These are phyloP conservation scores for Dorcoceras hygrometricum DNA, from an alignment of 257 asterid species.

Conservation along the genomic window DNA sequence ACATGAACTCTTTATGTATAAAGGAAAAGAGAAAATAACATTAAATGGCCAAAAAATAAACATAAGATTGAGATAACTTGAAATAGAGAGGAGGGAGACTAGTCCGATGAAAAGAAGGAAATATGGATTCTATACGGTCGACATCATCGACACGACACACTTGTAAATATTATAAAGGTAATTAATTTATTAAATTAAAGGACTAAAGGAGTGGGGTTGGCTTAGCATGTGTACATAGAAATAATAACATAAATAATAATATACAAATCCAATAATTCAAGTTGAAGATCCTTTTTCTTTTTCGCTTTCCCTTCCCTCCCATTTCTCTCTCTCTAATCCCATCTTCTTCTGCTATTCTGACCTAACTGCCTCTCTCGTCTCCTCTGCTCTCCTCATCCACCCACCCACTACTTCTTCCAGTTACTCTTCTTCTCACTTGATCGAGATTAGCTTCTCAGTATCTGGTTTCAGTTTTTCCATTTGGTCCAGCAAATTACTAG, in stretches of 20 bases:
- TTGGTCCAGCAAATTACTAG: neutral
- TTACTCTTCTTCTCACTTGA: neutral
- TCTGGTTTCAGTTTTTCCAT: constrained; percentile 4
- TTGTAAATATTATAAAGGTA: neutral
- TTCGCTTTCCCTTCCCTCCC: constrained; percentile 19
- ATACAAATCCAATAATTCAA: neutral
- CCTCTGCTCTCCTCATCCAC: constrained; percentile 22
- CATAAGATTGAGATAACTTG: too few species aligned
- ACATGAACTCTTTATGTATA: too few species aligned
- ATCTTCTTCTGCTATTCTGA: constrained; percentile 38
- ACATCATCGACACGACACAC: neutral
- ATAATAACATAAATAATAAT: too few species aligned
- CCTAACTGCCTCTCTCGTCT: constrained; percentile 58
- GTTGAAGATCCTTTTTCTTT: neutral
- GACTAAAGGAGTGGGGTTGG: neutral
- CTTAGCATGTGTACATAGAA: too few species aligned
- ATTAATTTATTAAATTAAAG: too few species aligned
- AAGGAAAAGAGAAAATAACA: too few species aligned
- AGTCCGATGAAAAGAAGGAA: too few species aligned
- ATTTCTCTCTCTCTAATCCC: constrained; percentile 16
- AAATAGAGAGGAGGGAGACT: too few species aligned
- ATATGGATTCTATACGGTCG: neutral
- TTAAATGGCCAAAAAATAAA: too few species aligned
- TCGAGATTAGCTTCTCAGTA: constrained; percentile 9
- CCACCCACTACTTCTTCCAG: constrained; percentile 2